Evolutionary conservation across 1,284 basidiomycete genomes (phyloP), one percentile per base, ranked within the genome.

Genomic region (Paramarasmius palmivorus): DNA sequence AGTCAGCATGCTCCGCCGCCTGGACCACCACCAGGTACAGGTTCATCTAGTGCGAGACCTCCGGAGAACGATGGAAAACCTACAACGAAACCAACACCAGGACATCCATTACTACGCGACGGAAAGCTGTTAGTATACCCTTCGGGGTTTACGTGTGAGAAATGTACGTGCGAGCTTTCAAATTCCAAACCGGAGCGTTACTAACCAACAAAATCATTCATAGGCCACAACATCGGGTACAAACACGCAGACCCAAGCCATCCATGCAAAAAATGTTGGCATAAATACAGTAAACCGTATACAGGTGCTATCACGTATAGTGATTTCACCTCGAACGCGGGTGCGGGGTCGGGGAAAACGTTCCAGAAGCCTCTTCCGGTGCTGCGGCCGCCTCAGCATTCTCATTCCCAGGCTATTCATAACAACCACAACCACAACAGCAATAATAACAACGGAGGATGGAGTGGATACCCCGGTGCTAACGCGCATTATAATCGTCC

Each of bases 221-320:
- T 52, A 91, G 88, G 88, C 63, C 72, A 74, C 37, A 90, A 90
- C 63, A 82, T 79, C 0, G 89, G 89, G 2, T 91, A 85, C 69
- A 88, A 87, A 67, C 73, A 80, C 53, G 74, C 73, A 40, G 86
- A 90, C 63, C 86, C 88, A 0, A 67, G 74, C 0, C 72, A 83
- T 55, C 85, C 88, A 6, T 91, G 89, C 62, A 72, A 73, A 48
- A 81, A 78, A 52, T 91, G 89, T 67, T 91, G 88, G 89, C 69
- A 75, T 1, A 83, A 81, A 57, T 84, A 86, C 65, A 73, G 75
- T 1, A 81, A 79, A 59, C 73, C 76, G 0, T 91, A 83, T 65
- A 63, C 72, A 0, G 84, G 84, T 3, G 77, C 84, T 2, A 68
- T 90, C 14, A 70, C 75, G 0, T 86, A 83, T 61, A 76, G 48